A percentile compares a stretch with the other conserved stretches of the same genome.
Evolutionary conservation across 2,329 filamentous ascomycete species (phyloP).

Genomic region (Exserohilum turcica): DNA sequence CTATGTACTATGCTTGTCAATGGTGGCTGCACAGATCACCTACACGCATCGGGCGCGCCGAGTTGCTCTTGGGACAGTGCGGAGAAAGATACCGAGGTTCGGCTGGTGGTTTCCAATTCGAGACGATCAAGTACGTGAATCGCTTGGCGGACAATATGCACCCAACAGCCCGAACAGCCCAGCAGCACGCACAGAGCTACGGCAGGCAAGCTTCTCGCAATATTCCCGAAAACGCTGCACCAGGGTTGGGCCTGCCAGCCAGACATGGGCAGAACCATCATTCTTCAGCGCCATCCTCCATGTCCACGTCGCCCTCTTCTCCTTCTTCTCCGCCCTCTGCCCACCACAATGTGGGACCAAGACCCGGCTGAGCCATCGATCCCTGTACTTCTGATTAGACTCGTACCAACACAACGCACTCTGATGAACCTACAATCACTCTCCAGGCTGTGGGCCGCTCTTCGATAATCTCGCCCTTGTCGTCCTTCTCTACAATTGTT

Average conservation of each 20-base stretch:
- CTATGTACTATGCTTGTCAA: not conserved
- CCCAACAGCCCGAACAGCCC: not conserved
- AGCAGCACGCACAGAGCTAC: no score
- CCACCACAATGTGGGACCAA: constrained; percentile 58
- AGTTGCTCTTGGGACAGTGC: constrained; percentile 5
- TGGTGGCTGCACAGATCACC: constrained; percentile 24
- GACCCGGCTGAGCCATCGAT: constrained; percentile 55
- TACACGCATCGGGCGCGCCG: constrained; percentile 8
- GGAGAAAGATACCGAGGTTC: constrained; percentile 33
- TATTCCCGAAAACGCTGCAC: no score
- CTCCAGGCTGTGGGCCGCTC: constrained; percentile 73
- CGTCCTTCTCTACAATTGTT: constrained; percentile 71
- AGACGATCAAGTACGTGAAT: constrained; percentile 10
- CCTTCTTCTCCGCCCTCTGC: constrained; percentile 35
- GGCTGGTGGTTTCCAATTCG: constrained; percentile 19
- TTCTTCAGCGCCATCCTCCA: constrained; percentile 35
- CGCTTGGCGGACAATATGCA: not conserved
- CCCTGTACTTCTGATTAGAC: constrained; percentile 37
- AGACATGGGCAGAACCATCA: constrained; percentile 3
- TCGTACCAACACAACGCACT: not conserved
- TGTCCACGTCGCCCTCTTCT: constrained; percentile 35
- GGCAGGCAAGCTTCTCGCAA: no score
- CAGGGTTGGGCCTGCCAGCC: no score
- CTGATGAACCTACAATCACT: constrained; percentile 54
- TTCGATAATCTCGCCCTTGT: constrained; percentile 65